Base-by-base conservation (phyloP, 176 grass and related monocot genomes). In the Neostapfia colusana region DNA sequence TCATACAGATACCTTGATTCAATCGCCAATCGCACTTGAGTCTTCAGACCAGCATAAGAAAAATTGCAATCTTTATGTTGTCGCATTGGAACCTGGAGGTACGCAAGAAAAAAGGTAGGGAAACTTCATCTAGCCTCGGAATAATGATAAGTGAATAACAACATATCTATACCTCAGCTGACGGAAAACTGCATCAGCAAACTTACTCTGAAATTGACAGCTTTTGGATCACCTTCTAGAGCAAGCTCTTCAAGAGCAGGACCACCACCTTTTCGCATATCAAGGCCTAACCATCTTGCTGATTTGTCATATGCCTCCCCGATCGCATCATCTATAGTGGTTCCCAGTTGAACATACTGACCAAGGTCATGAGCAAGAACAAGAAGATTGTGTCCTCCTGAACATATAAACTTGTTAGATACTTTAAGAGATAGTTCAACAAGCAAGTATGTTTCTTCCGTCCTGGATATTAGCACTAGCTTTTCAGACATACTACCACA, bases 21-120 rank as follows among this genome's bases (percentile, higher is more conserved):
- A 83, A 94, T 98, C 58, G 91, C 91, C 64, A 94, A 48, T 86
- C 91, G 87, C 77, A 98, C 89, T 98, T 98, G 95, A 81, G 95
- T 94, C 89, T 98, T 94, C 68, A 98, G 79, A 63, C 95, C 95
- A 78, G 95, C 95, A 92, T 98, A 98, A 54, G 95, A 98, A 67
- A 98, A 98, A 83, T 98, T 98, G 82, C 95, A 98, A 84, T 98
- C 91, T 84, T 98, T 98, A 60, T 98, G 89, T 68, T 94, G 95
- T 69, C 87, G 70, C 95, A 98, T 98, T 24, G 95, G 89, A 86
- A 98, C 85, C 95, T 98, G 56, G 36, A 81, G 65, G 56, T 77
- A 58, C 28, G 69, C 2, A 80, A 70, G 25, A 62, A 65, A 74
- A 77, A 77, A 45, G 1, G 37, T 38, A 82, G 67, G 49, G 28